Conservation (phyloP, 306 rosid genomes). For the Sechiopsis laciniata region DNA sequence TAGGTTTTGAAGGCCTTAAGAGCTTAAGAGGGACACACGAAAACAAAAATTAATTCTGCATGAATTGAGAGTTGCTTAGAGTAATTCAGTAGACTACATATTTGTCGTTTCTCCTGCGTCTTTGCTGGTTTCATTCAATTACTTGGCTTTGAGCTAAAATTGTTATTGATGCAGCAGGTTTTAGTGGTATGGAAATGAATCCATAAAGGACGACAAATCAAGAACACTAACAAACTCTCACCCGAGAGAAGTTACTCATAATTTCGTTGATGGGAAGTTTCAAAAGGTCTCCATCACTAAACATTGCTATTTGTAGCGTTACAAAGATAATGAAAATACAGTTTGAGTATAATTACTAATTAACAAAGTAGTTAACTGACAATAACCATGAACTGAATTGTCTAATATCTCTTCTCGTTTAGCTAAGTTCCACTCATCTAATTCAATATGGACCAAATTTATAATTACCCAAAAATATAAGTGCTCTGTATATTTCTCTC, state of each 20-base stretch:
- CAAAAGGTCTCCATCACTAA: not conserved
- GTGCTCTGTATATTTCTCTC: not conserved
- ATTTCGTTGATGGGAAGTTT: not conserved
- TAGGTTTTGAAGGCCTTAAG: no score
- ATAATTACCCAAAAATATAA: not conserved
- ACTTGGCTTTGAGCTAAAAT: slow-evolving; percentile 6
- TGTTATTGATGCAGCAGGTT: not conserved
- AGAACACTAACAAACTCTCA: not conserved
- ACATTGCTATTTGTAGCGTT: not conserved
- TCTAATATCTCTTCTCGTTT: not conserved
- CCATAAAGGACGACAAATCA: not conserved
- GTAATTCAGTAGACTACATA: not conserved
- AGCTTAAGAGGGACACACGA: not conserved
- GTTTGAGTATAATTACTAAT: not conserved
- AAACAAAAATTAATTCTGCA: not conserved
- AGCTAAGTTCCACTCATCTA: no score
- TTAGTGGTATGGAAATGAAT: not conserved
- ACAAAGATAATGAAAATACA: not conserved
- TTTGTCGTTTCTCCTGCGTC: not conserved
- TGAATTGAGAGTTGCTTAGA: not conserved
- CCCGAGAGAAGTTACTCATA: not conserved
- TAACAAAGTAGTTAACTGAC: no score
- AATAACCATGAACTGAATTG: not conserved
- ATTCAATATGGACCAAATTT: no score
- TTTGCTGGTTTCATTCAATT: not conserved